Evolutionary conservation across 1,284 basidiomycete species (phyloP).

Genomic region (Irpex lacteus): DNA sequence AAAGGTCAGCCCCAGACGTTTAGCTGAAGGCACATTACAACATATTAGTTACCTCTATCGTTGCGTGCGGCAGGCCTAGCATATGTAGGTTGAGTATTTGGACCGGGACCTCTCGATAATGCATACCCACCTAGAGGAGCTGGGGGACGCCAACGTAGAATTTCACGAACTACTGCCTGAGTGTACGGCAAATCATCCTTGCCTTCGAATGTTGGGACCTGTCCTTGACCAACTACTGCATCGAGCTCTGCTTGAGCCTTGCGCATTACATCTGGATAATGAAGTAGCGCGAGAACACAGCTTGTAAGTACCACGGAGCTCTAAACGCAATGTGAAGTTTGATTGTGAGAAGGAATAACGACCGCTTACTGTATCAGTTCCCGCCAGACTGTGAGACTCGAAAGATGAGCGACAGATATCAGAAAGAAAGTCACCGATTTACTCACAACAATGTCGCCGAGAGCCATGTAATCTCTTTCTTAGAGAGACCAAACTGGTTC

Average conservation of each 20-base stretch:
- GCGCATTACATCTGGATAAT: slow-evolving; percentile 1
- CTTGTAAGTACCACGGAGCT: neutral
- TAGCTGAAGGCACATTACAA: neutral
- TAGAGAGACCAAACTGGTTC: neutral
- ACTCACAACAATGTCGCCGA: neutral
- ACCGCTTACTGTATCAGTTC: neutral
- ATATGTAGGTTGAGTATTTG: neutral
- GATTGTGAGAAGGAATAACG: neutral
- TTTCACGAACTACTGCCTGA: slow-evolving; percentile 3
- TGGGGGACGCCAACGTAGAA: neutral
- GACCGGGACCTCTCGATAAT: neutral
- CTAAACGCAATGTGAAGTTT: neutral
- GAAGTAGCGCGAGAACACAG: slow-evolving; percentile 2
- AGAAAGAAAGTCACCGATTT: neutral
- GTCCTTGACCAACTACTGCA: slow-evolving; percentile 1
- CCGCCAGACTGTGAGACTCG: neutral
- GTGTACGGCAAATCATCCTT: slow-evolving; percentile 2
- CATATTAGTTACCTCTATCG: neutral
- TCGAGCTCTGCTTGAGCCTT: slow-evolving; percentile 8
- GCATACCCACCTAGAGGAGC: neutral
- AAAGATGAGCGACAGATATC: too few species aligned
- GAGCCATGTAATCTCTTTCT: neutral
- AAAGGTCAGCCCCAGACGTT: neutral
- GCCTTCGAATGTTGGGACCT: slow-evolving; percentile 1
- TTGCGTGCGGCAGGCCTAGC: neutral